Base-by-base conservation (phyloP, 495 filamentous ascomycete genomes). In the Penicillium cinerascens region DNA sequence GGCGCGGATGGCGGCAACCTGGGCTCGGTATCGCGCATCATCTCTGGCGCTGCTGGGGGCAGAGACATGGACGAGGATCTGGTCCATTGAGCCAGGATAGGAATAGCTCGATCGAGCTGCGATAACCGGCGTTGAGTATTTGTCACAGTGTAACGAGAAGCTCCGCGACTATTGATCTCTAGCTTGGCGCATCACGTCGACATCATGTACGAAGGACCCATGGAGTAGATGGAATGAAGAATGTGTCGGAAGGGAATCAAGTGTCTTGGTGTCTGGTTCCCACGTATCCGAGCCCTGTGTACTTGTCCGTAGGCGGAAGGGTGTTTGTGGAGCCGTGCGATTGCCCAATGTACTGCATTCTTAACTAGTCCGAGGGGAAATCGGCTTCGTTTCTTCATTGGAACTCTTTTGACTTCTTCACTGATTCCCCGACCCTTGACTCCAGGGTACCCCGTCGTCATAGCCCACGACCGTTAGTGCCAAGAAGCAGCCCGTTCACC, bases 1-100 rank as follows among this genome's bases (percentile, higher is more conserved):
- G 29, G 29, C 65, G 5, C 87, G 52, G 51, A 87, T 87, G 11
- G 81, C 83, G 13, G 69, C 63, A 17, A 84, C 82, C 37, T 87
- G 74, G 16, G 75, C 76, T 22, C 85, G 72, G 65, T 91, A 89
- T 51, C 68, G 65, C 3, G 73, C 72, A 67, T 91, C 87, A 54
- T 89, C 84, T 38, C 58, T 60, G 23, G 65, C 75, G 44, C 66
- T 72, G 63, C 83, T 82, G 44, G 87, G 82, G 26, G 85, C 87
- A 27, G 81, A 73, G 58, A 85, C 76, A 66, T 90, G 87, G 18
- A 88, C 80, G 43, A 90, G 74, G 42, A 90, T 83, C 70, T 90
- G 10, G n/a, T 39, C 85, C 41, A 55, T 53, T 2, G 10, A 23
- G 8, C 33, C 15, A 39, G 9, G 37, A 39, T 2, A 20, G n/a